Conservation (phyloP, 306 rosid genomes). For the Rosa rugosa region DNA sequence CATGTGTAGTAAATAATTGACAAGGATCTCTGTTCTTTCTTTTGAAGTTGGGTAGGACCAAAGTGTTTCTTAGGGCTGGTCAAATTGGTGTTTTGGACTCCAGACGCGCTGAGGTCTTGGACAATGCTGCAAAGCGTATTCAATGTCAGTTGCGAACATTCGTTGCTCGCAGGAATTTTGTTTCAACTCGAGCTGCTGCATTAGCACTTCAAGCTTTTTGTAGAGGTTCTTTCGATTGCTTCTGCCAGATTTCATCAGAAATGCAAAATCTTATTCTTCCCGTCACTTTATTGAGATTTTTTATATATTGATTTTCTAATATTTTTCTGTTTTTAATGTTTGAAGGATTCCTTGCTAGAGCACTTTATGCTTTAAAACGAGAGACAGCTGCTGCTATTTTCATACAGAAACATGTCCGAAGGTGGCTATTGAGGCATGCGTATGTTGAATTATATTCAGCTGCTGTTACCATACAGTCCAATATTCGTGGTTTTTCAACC, state of each 20-base stretch:
- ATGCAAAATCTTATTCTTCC: not conserved
- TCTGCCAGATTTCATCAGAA: constrained; percentile 4
- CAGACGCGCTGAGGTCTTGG: constrained; percentile 82
- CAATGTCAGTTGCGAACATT: constrained; percentile 69
- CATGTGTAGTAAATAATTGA: not conserved
- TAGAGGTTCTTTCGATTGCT: constrained; percentile 57
- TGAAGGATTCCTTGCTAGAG: constrained; percentile 72
- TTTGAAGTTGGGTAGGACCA: constrained; percentile 82
- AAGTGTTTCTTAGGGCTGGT: constrained; percentile 95
- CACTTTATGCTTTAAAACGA: constrained; percentile 57
- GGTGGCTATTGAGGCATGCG: constrained; percentile 49
- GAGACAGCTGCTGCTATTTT: constrained; percentile 65
- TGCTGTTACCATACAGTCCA: constrained; percentile 60
- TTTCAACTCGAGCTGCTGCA: constrained; percentile 55
- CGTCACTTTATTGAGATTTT: not conserved
- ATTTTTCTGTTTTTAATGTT: constrained; percentile 18
- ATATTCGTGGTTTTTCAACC: constrained; percentile 63
- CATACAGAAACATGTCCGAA: constrained; percentile 65
- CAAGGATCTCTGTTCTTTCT: constrained; percentile 2
- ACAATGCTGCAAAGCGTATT: constrained; percentile 74
- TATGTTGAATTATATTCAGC: constrained; percentile 56
- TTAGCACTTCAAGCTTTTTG: constrained; percentile 76
- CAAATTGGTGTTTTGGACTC: constrained; percentile 94
- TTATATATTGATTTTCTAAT: not conserved
- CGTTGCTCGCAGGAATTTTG: constrained; percentile 65